Evolutionary conservation across 169 alveolate species (phyloP), one percentile per base, ranked within the genome.

Genomic region (Eimeria acervulina): DNA sequence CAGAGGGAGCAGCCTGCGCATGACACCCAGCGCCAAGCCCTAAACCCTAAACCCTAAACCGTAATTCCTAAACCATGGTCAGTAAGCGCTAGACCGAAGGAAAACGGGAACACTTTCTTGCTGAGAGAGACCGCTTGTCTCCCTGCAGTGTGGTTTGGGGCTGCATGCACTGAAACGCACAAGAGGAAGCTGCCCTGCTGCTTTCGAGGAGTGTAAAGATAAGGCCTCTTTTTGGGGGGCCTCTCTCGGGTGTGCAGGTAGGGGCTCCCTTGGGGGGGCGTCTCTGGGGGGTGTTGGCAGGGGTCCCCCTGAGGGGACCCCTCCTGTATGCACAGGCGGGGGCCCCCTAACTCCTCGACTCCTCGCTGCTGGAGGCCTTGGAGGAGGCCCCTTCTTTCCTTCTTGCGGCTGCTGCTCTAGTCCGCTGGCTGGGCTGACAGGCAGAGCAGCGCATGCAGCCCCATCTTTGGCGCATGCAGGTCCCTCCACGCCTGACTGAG

Each of bases 21-120:
- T 12, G 28, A 12, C 51, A 36, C 84, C 84, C 84, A 72, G n/a
- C 84, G n/a, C 28, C 1, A 72, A 72, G 15, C 47, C n/a, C 84
- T 36, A 36, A 72, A 72, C 84, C 84, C 84, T 38, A 38, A 38
- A 36, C 84, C 44, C 84, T 72, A 72, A 33, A 72, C 52, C 84
- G 55, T 66, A 7, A n/a, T 3, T 17, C 40, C 76, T n/a, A 28
- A 51, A 51, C 2, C 59, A 51, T 51, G 59, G 42, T 2, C 40
- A 1, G 40, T 66, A 10, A 28, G 19, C 0, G 36, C 40, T 66
- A 28, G 31, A 59, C 31, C 68, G 6, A 19, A 21, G 40, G 40
- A n/a, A 28, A 5, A 66, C 76, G 12, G 70, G 19, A 59, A 0
- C 28, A 0, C 21, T 59, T 21, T 59, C n/a, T 59, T 19, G 7